These are phyloP conservation scores for sunflower (Helianthus annuus) DNA, from an alignment of 129 eudicot species.

Conservation along the genomic window DNA sequence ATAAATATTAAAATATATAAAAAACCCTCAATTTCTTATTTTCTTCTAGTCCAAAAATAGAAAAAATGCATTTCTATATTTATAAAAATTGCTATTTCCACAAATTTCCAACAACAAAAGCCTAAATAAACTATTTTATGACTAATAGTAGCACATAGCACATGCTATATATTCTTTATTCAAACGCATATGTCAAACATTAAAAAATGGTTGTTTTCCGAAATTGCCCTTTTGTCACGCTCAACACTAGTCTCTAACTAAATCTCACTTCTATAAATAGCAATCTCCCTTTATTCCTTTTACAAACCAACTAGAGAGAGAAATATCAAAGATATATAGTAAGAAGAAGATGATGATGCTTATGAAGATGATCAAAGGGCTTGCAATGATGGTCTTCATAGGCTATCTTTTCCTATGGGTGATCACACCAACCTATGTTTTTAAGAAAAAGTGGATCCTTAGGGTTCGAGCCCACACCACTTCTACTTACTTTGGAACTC, in stretches of 20 bases:
- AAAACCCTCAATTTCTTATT: no score
- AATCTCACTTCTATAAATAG: constrained; percentile 34
- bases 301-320: constrained; percentile 29
- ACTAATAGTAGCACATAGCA: no score
- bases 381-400: constrained; percentile 35
- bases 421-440: constrained; percentile 52
- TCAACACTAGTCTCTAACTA: constrained; percentile 15
- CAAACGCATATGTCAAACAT: constrained; percentile 9
- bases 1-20: no score
- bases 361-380: constrained; percentile 37
- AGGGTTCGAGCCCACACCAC: constrained; percentile 40
- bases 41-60: no score
- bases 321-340: neutral
- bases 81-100: no score
- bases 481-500: constrained; percentile 60
- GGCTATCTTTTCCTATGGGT: constrained; percentile 58
- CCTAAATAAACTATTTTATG: no score
- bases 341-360: neutral
- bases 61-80: no score
- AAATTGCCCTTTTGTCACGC: constrained; percentile 21
- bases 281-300: constrained; percentile 22
- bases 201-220: constrained; percentile 17
- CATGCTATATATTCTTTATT: neutral
- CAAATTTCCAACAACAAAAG: no score
- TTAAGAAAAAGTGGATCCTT: constrained; percentile 38